Percentiles rank a stretch among this genome's conserved stretches.
phyloP scores from a whole-genome alignment of 2,329 filamentous ascomycete species.

The Botrytis byssoidea region DNA sequence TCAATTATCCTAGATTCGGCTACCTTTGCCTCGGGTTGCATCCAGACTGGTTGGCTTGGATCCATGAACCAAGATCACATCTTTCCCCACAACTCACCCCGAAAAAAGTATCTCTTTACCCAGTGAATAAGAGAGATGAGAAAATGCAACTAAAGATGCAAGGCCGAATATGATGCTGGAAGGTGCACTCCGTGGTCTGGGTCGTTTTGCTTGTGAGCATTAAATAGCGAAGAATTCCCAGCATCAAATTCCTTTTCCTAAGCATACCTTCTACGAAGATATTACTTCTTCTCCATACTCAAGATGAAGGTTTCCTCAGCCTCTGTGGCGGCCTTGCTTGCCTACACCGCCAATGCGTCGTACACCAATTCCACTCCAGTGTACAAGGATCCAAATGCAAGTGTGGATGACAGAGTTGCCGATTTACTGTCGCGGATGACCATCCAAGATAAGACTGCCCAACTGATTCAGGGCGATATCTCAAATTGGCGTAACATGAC shows the following conservation, averaged over 20 bases:
- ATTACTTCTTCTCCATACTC: not conserved
- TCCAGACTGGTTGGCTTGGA: slow-evolving; percentile 2
- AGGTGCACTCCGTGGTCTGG: slow-evolving; percentile 16
- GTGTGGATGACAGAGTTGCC: slow-evolving; percentile 61
- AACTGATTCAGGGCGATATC: slow-evolving; percentile 68
- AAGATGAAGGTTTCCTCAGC: slow-evolving; percentile 16
- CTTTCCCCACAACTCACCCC: not conserved
- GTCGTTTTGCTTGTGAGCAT: not conserved
- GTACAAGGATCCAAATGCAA: slow-evolving; percentile 63
- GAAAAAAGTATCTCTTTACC: not conserved
- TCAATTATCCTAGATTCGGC: slow-evolving; percentile 1
- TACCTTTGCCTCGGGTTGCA: not conserved
- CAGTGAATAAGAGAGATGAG: slow-evolving; percentile 4
- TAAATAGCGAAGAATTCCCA: slow-evolving; percentile 13
- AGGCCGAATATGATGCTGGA: slow-evolving; percentile 9
- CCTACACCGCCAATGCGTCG: slow-evolving; percentile 4
- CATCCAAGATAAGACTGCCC: slow-evolving; percentile 69
- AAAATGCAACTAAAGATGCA: slow-evolving; percentile 6
- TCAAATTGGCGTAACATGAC: slow-evolving; percentile 72
- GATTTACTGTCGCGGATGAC: slow-evolving; percentile 73
- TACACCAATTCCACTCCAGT: slow-evolving; percentile 39
- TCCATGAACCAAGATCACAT: not conserved
- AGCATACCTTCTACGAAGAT: not conserved
- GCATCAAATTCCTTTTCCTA: not conserved
- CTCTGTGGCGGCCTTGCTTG: slow-evolving; percentile 10